A percentile compares a stretch with the other conserved stretches of the same genome.
These are phyloP conservation scores for Ustilago cynodontis DNA, from an alignment of 1,284 basidiomycete genomes.

Conservation along the genomic window DNA sequence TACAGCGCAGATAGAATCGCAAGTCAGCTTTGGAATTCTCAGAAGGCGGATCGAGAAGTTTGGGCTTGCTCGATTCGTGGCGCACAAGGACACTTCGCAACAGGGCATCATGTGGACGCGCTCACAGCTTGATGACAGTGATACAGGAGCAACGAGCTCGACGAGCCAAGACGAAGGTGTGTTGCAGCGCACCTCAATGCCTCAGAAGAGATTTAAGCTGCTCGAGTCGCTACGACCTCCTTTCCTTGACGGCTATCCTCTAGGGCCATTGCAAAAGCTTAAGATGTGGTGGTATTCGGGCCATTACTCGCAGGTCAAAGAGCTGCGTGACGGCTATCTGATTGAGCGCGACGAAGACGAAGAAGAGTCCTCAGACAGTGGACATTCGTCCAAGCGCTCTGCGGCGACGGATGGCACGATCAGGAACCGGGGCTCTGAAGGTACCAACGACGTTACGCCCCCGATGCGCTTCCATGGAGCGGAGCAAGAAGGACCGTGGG, in stretches of 20 bases:
- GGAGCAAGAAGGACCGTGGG: slow-evolving; percentile 46
- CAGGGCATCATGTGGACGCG: slow-evolving; percentile 60
- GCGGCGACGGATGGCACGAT: not conserved
- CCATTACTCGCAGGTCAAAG: slow-evolving; percentile 51
- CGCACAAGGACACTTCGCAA: slow-evolving; percentile 65
- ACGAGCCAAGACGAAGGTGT: slow-evolving; percentile 17
- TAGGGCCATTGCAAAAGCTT: slow-evolving; percentile 59
- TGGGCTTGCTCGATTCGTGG: slow-evolving; percentile 65
- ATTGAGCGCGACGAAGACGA: slow-evolving; percentile 49
- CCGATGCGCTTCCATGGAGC: slow-evolving; percentile 40
- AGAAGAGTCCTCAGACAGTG: slow-evolving; percentile 12
- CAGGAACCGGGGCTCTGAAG: not conserved
- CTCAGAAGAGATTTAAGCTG: slow-evolving; percentile 50
- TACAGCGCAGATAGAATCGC: slow-evolving; percentile 61
- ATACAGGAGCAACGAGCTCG: not conserved
- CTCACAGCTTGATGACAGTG: slow-evolving; percentile 17
- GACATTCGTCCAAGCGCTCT: not conserved
- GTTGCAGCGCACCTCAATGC: slow-evolving; percentile 35
- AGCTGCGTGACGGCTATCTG: slow-evolving; percentile 46
- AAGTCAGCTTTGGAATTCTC: slow-evolving; percentile 59
- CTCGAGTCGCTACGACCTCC: slow-evolving; percentile 65
- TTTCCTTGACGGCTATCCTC: slow-evolving; percentile 66
- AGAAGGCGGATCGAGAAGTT: slow-evolving; percentile 67
- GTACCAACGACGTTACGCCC: not conserved
- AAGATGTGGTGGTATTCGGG: slow-evolving; percentile 58